Conservation (phyloP, 768 basidiomycete species). For the Leucocoprinus leucothites region DNA sequence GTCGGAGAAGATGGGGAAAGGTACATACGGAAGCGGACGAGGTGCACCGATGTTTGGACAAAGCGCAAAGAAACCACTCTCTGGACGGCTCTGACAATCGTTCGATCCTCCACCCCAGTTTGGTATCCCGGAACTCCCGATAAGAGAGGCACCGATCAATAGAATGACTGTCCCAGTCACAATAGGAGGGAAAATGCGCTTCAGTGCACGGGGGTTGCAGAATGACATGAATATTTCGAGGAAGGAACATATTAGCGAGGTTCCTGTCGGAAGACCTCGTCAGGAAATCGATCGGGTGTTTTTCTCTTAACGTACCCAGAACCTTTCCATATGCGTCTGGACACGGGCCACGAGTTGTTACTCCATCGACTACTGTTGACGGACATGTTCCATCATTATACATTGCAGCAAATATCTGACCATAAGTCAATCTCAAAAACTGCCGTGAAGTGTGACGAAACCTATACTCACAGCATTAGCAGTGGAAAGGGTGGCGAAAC, state of each 20-base stretch:
- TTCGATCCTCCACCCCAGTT: slow-evolving; percentile 89
- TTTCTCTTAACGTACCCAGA: no score
- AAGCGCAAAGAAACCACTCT: slow-evolving; percentile 61
- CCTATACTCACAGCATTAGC: slow-evolving; percentile 49
- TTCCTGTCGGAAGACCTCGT: slow-evolving; percentile 42
- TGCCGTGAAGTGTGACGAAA: not conserved
- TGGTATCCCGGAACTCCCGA: slow-evolving; percentile 69
- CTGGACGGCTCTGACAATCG: slow-evolving; percentile 58
- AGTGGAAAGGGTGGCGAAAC: slow-evolving; percentile 75
- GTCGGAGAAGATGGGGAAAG: not conserved
- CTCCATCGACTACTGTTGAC: slow-evolving; percentile 56
- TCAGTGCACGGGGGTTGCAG: slow-evolving; percentile 58
- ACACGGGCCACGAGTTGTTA: slow-evolving; percentile 55
- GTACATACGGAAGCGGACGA: slow-evolving; percentile 59
- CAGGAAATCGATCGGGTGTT: no score
- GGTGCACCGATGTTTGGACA: slow-evolving; percentile 75
- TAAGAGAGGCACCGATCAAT: slow-evolving; percentile 74
- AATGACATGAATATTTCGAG: slow-evolving; percentile 80
- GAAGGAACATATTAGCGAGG: slow-evolving; percentile 74
- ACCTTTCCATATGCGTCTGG: slow-evolving; percentile 81
- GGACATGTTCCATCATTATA: slow-evolving; percentile 80
- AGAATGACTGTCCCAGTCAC: slow-evolving; percentile 82
- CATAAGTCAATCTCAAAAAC: not conserved
- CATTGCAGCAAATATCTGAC: slow-evolving; percentile 70
- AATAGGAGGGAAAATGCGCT: slow-evolving; percentile 74